Evolutionary conservation across 225 moss, liverwort and hornwort genomes (phyloP).

Genomic region (Sphagnum tenellum): DNA sequence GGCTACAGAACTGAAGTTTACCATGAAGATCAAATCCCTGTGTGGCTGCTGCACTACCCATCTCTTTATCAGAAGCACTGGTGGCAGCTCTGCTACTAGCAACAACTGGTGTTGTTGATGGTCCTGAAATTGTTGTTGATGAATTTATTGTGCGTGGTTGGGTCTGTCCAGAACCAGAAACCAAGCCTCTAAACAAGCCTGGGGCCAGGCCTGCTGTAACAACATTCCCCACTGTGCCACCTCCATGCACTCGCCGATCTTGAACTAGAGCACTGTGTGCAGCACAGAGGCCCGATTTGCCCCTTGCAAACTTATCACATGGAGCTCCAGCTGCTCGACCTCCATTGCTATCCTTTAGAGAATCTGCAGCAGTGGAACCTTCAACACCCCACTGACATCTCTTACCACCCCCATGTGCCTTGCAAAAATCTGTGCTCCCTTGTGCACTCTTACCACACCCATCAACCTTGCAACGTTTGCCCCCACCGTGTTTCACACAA

Average conservation of each 20-base stretch:
- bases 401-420: conserved; percentile 95
- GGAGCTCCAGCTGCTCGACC: conserved; percentile 27
- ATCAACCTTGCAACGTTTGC: conserved; percentile 75
- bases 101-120: conserved; percentile 8
- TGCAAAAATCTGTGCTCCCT: conserved; percentile 97
- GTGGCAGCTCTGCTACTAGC: conserved; percentile 18
- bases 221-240: conserved; percentile 45
- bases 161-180: conserved; percentile 59
- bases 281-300: conserved; percentile 95
- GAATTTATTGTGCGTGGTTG: conserved; percentile 14
- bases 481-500: conserved; percentile 94
- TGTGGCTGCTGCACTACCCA: neutral
- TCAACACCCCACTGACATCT: conserved; percentile 79
- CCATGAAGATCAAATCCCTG: too few species aligned
- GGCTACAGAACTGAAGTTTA: too few species aligned
- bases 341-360: conserved; percentile 45
- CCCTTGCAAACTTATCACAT: conserved; percentile 96
- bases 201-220: conserved; percentile 76
- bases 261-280: conserved; percentile 85
- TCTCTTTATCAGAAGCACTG: conserved; percentile 25
- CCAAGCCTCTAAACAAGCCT: conserved; percentile 89
- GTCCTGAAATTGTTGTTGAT: conserved; percentile 16
- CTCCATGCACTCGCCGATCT: conserved; percentile 90
- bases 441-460: conserved; percentile 94
- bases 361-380: conserved; percentile 56